Percentiles rank a stretch among this genome's conserved stretches.
phyloP scores from a whole-genome alignment of 2,329 filamentous ascomycete species.

The Calonectria crousiana region DNA sequence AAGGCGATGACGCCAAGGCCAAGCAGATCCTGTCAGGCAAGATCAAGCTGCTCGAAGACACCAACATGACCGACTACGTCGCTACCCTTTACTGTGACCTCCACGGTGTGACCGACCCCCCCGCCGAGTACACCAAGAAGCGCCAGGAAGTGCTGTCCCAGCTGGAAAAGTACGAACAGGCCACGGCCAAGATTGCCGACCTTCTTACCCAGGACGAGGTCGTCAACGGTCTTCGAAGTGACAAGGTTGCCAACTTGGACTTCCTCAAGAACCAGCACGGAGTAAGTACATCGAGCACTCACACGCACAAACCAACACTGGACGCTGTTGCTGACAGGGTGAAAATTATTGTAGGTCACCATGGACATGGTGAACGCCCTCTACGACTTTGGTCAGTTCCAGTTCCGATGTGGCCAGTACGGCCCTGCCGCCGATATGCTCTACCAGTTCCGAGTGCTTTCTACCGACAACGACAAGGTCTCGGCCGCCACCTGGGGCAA shows the following conservation, averaged over 20 bases:
- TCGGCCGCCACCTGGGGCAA: slow-evolving; percentile 97
- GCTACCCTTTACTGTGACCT: slow-evolving; percentile 92
- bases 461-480: slow-evolving; percentile 98
- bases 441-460: slow-evolving; percentile 97
- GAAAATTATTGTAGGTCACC: slow-evolving; percentile 71
- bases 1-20: slow-evolving; percentile 68
- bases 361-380: slow-evolving; percentile 96
- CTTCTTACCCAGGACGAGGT: slow-evolving; percentile 91
- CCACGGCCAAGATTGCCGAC: slow-evolving; percentile 89
- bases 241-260: slow-evolving; percentile 99
- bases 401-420: slow-evolving; percentile 98
- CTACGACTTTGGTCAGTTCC: slow-evolving; percentile 95
- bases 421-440: slow-evolving; percentile 89
- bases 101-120: slow-evolving; percentile 81
- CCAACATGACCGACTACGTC: slow-evolving; percentile 99
- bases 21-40: slow-evolving; percentile 86
- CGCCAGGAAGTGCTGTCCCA: slow-evolving; percentile 87
- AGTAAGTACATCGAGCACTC: slow-evolving; percentile 62
- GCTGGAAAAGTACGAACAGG: slow-evolving; percentile 86
- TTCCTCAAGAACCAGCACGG: slow-evolving; percentile 97
- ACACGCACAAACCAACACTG: slow-evolving; percentile 6
- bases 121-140: slow-evolving; percentile 89
- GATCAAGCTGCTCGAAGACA: slow-evolving; percentile 94
- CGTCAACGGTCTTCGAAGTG: slow-evolving; percentile 88
- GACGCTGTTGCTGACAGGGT: slow-evolving; percentile 32